Evolutionary conservation across 2,329 filamentous ascomycete species (phyloP).

Genomic region (Didymella segeticola): DNA sequence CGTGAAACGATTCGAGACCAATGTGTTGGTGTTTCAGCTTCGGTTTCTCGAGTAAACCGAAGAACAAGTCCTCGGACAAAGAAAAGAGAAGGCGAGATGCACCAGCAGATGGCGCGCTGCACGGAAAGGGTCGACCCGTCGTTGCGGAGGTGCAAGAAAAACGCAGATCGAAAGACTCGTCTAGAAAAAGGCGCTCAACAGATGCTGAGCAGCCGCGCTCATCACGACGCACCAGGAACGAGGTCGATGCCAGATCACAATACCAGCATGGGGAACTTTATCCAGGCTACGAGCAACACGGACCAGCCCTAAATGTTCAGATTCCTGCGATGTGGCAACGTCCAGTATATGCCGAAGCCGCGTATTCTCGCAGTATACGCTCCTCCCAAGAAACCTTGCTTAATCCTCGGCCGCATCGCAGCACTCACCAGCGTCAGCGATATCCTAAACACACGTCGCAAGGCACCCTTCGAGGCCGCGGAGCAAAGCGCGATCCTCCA

Average conservation of each 20-base stretch:
- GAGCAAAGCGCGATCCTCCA: constrained; percentile 47
- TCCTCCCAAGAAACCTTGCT: constrained; percentile 46
- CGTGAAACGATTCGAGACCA: constrained; percentile 38
- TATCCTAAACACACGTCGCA: constrained; percentile 45
- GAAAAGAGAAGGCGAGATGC: constrained; percentile 42
- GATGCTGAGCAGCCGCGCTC: constrained; percentile 32
- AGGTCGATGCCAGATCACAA: constrained; percentile 29
- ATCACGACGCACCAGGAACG: constrained; percentile 32
- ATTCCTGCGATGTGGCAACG: constrained; percentile 41
- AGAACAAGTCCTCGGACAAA: constrained; percentile 35
- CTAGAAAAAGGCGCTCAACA: constrained; percentile 34
- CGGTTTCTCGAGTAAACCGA: constrained; percentile 39
- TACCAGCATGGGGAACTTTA: constrained; percentile 25
- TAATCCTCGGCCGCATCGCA: constrained; percentile 46
- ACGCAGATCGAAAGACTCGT: constrained; percentile 38
- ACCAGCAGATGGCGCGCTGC: constrained; percentile 29
- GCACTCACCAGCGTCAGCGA: constrained; percentile 39
- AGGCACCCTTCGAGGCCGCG: constrained; percentile 43
- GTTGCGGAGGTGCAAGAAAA: constrained; percentile 39
- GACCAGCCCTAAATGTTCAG: constrained; percentile 34
- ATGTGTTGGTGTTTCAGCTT: constrained; percentile 50
- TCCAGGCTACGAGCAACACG: constrained; percentile 27
- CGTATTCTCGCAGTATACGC: constrained; percentile 25
- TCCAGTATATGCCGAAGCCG: constrained; percentile 25
- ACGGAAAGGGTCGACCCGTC: constrained; percentile 31